A percentile compares a stretch with the other conserved stretches of the same genome.
phyloP scores from a whole-genome alignment of 352 stramenopile genomes.

The Proteromonas lacertae region DNA sequence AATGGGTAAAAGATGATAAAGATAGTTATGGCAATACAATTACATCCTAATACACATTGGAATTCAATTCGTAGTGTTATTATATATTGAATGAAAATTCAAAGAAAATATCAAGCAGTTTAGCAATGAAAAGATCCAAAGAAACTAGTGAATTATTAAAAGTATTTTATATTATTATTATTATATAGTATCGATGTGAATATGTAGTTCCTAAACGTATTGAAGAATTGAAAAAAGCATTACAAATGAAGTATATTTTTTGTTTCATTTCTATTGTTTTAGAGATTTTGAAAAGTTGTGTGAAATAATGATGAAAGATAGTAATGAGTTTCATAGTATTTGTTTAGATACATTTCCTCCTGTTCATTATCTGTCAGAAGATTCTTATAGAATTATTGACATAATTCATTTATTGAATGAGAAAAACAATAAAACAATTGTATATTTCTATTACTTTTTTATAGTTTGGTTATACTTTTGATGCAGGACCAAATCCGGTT shows the following conservation, averaged over 20 bases:
- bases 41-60: conserved; percentile 8
- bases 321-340: conserved; percentile 85
- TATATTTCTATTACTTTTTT: conserved; percentile 19
- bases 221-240: conserved; percentile 45
- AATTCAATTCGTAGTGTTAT: conserved; percentile 1
- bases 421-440: conserved; percentile 7
- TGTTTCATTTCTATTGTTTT: conserved; percentile 40
- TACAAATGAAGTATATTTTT: conserved; percentile 29
- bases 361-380: conserved; percentile 93
- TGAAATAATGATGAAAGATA: conserved; percentile 82
- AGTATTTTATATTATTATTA: conserved; percentile 15
- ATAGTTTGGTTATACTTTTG: conserved; percentile 81
- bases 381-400: conserved; percentile 26
- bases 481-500: conserved; percentile 88
- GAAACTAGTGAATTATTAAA: not conserved
- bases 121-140: not conserved
- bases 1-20: conserved; percentile 51
- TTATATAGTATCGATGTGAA: conserved; percentile 55
- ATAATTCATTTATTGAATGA: conserved; percentile 75
- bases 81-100: not conserved
- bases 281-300: conserved; percentile 75
- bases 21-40: conserved; percentile 23
- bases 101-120: not conserved
- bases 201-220: conserved; percentile 49
- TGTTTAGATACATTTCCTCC: conserved; percentile 86